Evolutionary conservation across 2,329 filamentous ascomycete genomes (phyloP).

Genomic region (Xylaria sp.): DNA sequence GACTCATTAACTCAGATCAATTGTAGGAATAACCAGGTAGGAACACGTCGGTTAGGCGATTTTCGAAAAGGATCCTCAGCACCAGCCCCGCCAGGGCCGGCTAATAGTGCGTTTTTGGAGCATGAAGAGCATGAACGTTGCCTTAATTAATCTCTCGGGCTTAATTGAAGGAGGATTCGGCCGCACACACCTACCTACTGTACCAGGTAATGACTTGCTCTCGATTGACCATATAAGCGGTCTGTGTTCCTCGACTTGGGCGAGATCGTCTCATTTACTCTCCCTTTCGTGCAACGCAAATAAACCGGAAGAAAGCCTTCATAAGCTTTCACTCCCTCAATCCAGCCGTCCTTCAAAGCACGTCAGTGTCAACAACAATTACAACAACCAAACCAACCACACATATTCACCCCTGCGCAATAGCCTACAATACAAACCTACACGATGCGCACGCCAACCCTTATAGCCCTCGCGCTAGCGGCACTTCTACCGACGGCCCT

Average conservation of each 20-base stretch:
- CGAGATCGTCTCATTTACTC: not conserved
- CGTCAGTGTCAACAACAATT: not conserved
- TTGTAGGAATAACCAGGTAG: not conserved
- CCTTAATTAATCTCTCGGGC: constrained; percentile 1
- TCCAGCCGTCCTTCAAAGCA: not conserved
- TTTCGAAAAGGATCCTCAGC: not conserved
- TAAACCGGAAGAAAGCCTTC: not conserved
- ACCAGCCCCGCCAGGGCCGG: not conserved
- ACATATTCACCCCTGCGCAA: not conserved
- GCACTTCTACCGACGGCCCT: not conserved
- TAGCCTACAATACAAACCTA: not conserved
- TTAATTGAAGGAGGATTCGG: constrained; percentile 10
- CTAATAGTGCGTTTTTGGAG: constrained; percentile 14
- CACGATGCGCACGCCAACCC: constrained; percentile 22
- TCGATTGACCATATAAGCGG: not conserved
- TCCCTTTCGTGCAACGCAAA: not conserved
- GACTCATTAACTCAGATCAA: not conserved
- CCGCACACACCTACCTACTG: not conserved
- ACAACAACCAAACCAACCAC: not conserved
- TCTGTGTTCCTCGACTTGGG: not conserved
- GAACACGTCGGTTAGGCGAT: not conserved
- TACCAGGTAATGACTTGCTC: not conserved
- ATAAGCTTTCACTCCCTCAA: not conserved
- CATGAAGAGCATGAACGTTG: not conserved
- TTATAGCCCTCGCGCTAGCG: constrained; percentile 22